Conservation (phyloP, 306 rosid species). For the Cicer arietinum region DNA sequence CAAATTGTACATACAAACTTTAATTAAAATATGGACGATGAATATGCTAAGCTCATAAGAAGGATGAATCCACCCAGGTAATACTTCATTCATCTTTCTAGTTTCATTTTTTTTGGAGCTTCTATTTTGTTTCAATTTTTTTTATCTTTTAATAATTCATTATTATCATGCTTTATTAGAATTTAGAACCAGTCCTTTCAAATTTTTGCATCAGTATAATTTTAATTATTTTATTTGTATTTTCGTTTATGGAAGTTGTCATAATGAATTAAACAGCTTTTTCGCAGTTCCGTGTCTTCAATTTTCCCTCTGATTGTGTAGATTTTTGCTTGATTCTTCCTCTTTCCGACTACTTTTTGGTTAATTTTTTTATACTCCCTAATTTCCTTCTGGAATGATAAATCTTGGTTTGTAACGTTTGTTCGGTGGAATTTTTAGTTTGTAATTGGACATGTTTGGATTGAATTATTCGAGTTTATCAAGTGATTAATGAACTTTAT, state of each 20-base stretch:
- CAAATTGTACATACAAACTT: conserved; percentile 15
- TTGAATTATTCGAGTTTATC: too few relatives aligned
- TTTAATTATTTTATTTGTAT: neutral
- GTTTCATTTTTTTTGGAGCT: neutral
- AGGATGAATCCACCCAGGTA: conserved; percentile 58
- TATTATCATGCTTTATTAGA: neutral
- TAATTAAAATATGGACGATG: conserved; percentile 48
- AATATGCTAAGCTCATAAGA: conserved; percentile 56
- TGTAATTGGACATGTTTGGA: neutral
- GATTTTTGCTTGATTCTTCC: conserved; percentile 29
- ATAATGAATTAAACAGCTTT: neutral
- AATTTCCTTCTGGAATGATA: neutral
- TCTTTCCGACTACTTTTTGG: neutral
- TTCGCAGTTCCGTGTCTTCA: conserved; percentile 22
- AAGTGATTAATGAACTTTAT: neutral
- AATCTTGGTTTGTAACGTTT: neutral
- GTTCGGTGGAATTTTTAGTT: neutral
- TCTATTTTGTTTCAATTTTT: neutral
- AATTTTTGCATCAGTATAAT: conserved; percentile 13
- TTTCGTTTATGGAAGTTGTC: neutral
- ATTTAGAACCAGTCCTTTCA: neutral
- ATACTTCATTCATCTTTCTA: neutral
- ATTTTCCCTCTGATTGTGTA: neutral
- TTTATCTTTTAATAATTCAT: neutral
- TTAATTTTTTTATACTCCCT: neutral